Base-by-base conservation (phyloP, 371 early-diverging fungal genomes). In the Mortierella sp. region DNA sequence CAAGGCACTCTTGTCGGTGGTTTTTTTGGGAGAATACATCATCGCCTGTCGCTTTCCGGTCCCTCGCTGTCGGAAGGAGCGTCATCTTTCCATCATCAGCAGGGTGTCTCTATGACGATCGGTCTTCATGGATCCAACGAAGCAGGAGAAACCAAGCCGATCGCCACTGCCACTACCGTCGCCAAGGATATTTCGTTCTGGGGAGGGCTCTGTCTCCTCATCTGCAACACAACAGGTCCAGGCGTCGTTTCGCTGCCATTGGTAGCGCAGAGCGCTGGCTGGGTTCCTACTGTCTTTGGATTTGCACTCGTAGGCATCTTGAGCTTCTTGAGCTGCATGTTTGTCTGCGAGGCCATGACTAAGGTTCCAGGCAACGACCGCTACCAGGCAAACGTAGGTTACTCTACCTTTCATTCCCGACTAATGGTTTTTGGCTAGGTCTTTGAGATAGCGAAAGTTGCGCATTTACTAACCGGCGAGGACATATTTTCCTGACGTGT, bases 331-430 rank as follows among this genome's bases (percentile, higher is more conserved):
- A 89, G 92, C 31, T 88, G 93, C 31, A 79, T 96, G 54, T 95
- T 96, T 81, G 91, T 95, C 24, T 92, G 95, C 75, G 97, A 97
- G 79, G 94, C 95, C 14, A 92, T 97, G 91, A 94, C 95, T 70
- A 92, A 91, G 65, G 92, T 95, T 50, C 93, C 94, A 3, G 96
- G 96, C n/a, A 96, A 96, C 82, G 92, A 93, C 63, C 91, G 91
- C n/a, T 93, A 92, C 68, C 92, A 94, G 77, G 92, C 89, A 77
- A 81, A 75, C 26, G 83, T 77, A 74, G 74, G 77, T 65, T 34
- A 2, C 4, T 45, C 11, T 76, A 9, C 45, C 6, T 42, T 47
- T 2, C 13, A 31, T 31, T 58, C 48, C 24, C 38, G 42, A 10
- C 24, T 24, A 65, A 19, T 65, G 19, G 21, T 24, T 65, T 68